Base-by-base conservation (phyloP, 371 early-diverging fungal species). In the Mucor circinelloides region DNA sequence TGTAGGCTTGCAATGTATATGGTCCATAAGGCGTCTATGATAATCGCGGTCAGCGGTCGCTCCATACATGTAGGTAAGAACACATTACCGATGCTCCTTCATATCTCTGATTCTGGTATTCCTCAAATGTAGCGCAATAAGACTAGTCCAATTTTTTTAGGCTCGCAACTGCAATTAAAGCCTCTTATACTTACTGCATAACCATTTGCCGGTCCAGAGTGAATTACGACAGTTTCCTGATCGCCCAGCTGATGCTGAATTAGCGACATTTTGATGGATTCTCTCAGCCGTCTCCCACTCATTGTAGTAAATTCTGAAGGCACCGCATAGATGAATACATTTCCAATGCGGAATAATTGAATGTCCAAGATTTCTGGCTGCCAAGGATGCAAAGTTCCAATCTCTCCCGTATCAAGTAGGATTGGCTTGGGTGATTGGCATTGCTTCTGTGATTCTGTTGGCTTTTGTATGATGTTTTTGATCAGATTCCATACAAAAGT, bases 301-400 rank as follows among this genome's bases (percentile, higher is more conserved):
- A 90, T 89, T 23, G 89, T 89, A 10, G 89, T 85, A 66, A 89
- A 85, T 73, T 89, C 89, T 25, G 77, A 72, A n/a, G 89, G 88
- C 9, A 82, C 79, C 4, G 78, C 88, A 42, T 84, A 75, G 58
- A 90, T 83, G 63, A 79, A 85, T 1, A 89, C 59, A 57, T 88
- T 80, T 15, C 85, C 86, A 27, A 84, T 52, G 2, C 77, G 73
- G 8, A 86, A 63, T n/a, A 90, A 9, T 40, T 89, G 88, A 19
- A 87, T 66, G 31, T 87, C 87, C 2, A 89, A 57, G 12, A 81
- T 72, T n/a, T 66, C 55, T 13, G 91, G 87, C 52, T 87, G 87
- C 89, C 88, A 89, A 8, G 69, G 67, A 63, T 83, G 82, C 0
- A 84, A 81, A 17, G 70, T 56, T n/a, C 55, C 63, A 46, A 77